Evolutionary conservation across 2,329 filamentous ascomycete species (phyloP).

Genomic region (Penicillium sp.): DNA sequence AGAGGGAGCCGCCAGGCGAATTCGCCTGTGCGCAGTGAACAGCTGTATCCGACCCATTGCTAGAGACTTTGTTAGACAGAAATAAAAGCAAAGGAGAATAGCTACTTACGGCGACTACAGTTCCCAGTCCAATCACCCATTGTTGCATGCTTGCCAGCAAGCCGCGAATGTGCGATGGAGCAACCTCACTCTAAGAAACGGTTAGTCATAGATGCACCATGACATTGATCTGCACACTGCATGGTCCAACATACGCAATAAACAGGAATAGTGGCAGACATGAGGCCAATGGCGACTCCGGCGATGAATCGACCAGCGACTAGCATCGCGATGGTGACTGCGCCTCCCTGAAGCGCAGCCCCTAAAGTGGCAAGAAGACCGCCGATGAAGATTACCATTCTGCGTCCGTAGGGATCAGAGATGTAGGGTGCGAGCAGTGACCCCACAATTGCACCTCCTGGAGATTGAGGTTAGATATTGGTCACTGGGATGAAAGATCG

Average conservation of each 20-base stretch:
- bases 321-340: conserved; percentile 41
- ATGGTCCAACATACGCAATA: conserved; percentile 35
- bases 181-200: conserved; percentile 34
- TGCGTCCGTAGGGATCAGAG: conserved; percentile 33
- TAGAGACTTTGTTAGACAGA: conserved; percentile 17
- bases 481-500: neutral
- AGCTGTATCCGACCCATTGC: conserved; percentile 50
- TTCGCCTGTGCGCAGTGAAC: conserved; percentile 29
- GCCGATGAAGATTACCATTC: conserved; percentile 33
- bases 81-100: neutral
- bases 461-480: conserved; percentile 10
- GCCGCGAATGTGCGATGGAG: conserved; percentile 37
- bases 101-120: conserved; percentile 37
- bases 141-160: conserved; percentile 41
- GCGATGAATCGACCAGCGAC: conserved; percentile 49
- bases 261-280: conserved; percentile 46
- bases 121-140: conserved; percentile 45
- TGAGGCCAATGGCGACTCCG: conserved; percentile 47
- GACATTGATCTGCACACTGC: neutral
- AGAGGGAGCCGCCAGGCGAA: conserved; percentile 37
- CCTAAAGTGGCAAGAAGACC: conserved; percentile 32
- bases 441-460: conserved; percentile 39
- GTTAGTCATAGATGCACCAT: conserved; percentile 4
- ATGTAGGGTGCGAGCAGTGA: conserved; percentile 31
- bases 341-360: conserved; percentile 35